Evolutionary conservation across 2,329 filamentous ascomycete genomes (phyloP), one percentile per base, ranked within the genome.

Genomic region (Calonectria pseudoreteaudii): DNA sequence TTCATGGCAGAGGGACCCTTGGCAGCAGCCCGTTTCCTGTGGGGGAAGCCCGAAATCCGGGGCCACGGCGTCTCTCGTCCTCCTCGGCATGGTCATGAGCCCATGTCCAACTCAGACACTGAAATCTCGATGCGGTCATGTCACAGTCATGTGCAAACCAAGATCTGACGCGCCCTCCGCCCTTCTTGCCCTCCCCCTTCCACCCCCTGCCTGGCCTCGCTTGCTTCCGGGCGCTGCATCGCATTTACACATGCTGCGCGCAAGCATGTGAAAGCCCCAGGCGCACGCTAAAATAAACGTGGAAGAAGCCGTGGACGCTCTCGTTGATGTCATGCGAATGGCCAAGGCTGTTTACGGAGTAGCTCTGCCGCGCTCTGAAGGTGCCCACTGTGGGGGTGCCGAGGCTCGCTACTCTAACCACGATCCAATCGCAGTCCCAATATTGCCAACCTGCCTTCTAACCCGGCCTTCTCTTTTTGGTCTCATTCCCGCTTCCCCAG

Each of bases 241-340:
- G n/a, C 44, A 47, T 47, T 47, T 47, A 8, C 41, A 47, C 9
- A 6, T 8, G 41, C 7, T n/a, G 66, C 18, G 49, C 56, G 62
- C 66, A 75, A 76, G 70, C 77, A 79, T 79, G 77, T 79, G 77
- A 79, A 79, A 77, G 72, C 74, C 49, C 74, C 41, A 18, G 41
- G 38, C 66, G 31, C 23, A 72, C 47, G 31, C 70, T 36, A 69
- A 58, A 60, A 44, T 44, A 20, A 44, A 44, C 18, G 18, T 44
- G 10, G 10, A 53, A 36, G 44, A 53, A 64, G 38, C 56, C 26
- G 56, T 62, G 56, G 56, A 26, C 34, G 52, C 38, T 47, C 52
- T 52, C 41, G 31, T 76, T 79, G 76, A 80, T 79, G 78, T 80
- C 78, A 80, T 80, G 28, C 26, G 16, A 20, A 34, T 65, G 41